Evolutionary conservation across 345 rosid species (phyloP).

Genomic region (Pugionium cornutum): DNA sequence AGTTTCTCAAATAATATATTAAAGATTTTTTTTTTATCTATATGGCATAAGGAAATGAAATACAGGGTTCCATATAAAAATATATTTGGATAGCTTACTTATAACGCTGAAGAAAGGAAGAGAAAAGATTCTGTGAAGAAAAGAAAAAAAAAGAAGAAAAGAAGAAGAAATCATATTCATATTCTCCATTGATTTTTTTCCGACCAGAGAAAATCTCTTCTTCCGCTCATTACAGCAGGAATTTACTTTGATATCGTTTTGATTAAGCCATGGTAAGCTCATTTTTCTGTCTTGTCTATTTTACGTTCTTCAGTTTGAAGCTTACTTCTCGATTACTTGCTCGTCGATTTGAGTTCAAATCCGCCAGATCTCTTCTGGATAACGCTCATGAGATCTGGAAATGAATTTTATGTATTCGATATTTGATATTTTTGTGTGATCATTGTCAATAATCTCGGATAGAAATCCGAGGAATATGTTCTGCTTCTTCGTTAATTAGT

Average conservation of each 20-base stretch:
- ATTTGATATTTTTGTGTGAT: neutral
- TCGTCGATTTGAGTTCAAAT: neutral
- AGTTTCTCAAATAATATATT: too few relatives aligned
- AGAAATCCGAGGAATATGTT: neutral
- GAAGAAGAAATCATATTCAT: neutral
- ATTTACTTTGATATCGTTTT: constrained; percentile 2
- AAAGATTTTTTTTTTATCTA: too few relatives aligned
- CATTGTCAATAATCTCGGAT: too few relatives aligned
- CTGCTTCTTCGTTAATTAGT: neutral
- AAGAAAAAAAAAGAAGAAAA: neutral
- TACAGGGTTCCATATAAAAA: constrained; percentile 3
- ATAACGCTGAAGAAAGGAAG: constrained; percentile 28
- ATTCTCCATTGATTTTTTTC: constrained; percentile 15
- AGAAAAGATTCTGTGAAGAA: constrained; percentile 25
- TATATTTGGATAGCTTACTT: constrained; percentile 28
- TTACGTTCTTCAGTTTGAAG: too few relatives aligned
- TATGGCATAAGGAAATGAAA: constrained; percentile 14
- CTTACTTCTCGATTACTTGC: neutral
- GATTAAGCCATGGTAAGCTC: constrained; percentile 38
- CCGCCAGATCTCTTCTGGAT: neutral
- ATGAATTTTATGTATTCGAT: neutral
- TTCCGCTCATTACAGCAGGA: constrained; percentile 12
- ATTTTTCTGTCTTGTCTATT: neutral
- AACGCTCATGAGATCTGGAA: constrained; percentile 28
- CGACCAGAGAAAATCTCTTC: constrained; percentile 36